Evolutionary conservation across 768 basidiomycete species (phyloP), one percentile per base, ranked within the genome.

Genomic region (Leccinum imitatum): DNA sequence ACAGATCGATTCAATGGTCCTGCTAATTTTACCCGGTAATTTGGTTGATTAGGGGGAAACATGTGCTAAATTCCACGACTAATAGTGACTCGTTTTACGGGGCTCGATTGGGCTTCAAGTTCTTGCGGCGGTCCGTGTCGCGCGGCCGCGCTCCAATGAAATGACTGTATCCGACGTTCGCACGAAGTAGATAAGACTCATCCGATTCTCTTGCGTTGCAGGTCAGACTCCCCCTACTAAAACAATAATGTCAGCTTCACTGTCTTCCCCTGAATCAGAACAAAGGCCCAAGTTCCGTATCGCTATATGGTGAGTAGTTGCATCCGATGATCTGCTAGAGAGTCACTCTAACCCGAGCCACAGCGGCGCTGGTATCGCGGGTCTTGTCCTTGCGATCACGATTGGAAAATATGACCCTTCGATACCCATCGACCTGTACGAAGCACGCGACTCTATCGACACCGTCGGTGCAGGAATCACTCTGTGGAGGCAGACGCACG

Each of bases 401-500:
- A 71, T 79, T n/a, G 73, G 70, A 39, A 67, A 68, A 54, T 73
- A 71, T 56, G 62, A 76, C 63, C 54, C 62, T 17, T 59, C 59
- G 1, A 65, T 80, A 19, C 69, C 76, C 57, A 71, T 80, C 14
- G 71, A 79, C 58, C 60, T 84, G 4, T 84, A 83, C 60, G 83
- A 84, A 70, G 75, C 80, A 3, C 78, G 74, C 19, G 63, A 75
- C 2, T 73, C 75, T 27, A 72, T 81, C 27, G 73, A 75, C 9
- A 73, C 74, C 9, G 63, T 73, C 13, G 80, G 80, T 6, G 77
- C 76, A 6, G 79, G 82, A 68, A 48, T 81, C 71, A 48, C 78
- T 69, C 71, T 83, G 6, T 82, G 81, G 82, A 67, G 67, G 9
- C 71, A 80, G 41, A 81, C 81, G 8, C 80, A 79, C 78, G 70